Conservation (phyloP, 148 eudicot species). For the Linanthus parryae region DNA sequence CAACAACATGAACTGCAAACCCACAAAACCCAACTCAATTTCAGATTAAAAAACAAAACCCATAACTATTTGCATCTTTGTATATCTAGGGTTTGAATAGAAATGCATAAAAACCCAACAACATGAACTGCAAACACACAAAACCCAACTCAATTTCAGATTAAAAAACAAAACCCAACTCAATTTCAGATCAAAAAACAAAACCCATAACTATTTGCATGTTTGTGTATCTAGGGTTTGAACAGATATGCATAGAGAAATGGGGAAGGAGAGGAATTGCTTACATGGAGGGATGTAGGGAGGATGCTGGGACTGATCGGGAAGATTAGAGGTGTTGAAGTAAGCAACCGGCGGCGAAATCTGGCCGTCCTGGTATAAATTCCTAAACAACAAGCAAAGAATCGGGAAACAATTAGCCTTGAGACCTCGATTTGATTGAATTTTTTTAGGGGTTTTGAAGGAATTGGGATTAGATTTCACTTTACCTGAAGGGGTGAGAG, state of each 20-base stretch:
- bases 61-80: background rate
- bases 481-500: too few relatives aligned
- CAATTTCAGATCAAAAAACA: too few relatives aligned
- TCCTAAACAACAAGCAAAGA: slow-evolving; percentile 18
- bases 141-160: background rate
- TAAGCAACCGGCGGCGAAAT: slow-evolving; percentile 32
- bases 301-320: slow-evolving; percentile 48
- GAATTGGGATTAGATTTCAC: too few relatives aligned
- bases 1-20: slow-evolving; percentile 49
- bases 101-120: slow-evolving; percentile 20
- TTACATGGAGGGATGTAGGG: slow-evolving; percentile 59
- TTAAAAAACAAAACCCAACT: background rate
- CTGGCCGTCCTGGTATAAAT: slow-evolving; percentile 35
- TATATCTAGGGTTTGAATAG: background rate
- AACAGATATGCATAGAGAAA: background rate
- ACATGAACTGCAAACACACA: slow-evolving; percentile 36
- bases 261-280: background rate
- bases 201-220: background rate
- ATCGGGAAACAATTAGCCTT: background rate
- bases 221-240: background rate
- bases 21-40: slow-evolving; percentile 3
- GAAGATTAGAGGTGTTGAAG: slow-evolving; percentile 19
- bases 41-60: background rate
- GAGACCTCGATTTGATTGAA: too few relatives aligned
- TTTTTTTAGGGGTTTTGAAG: too few relatives aligned